phyloP scores from a whole-genome alignment of 768 basidiomycete species.

The Bullera alba region DNA sequence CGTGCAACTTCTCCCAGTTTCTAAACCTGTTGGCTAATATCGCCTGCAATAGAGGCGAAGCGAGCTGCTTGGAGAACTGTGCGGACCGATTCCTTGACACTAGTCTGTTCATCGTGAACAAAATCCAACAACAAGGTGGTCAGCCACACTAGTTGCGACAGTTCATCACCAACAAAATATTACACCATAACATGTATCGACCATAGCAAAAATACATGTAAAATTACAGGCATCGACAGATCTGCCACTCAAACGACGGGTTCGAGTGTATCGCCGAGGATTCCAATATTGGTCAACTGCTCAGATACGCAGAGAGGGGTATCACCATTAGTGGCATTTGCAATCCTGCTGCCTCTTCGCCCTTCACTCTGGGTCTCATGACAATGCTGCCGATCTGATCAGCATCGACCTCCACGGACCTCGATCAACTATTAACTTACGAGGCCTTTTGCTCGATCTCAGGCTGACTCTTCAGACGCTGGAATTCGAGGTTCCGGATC shows the following conservation, averaged over 20 bases:
- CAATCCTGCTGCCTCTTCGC: constrained; percentile 37
- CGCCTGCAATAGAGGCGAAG: constrained; percentile 52
- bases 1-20: background rate
- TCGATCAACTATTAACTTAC: constrained; percentile 18
- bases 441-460: constrained; percentile 37
- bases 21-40: background rate
- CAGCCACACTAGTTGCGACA: constrained; percentile 22
- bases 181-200: too few species aligned
- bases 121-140: constrained; percentile 48
- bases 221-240: too few species aligned
- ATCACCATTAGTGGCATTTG: constrained; percentile 43
- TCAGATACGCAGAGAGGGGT: constrained; percentile 12
- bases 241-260: too few species aligned
- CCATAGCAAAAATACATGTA: too few species aligned
- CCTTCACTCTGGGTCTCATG: constrained; percentile 34
- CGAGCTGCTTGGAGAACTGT: constrained; percentile 76
- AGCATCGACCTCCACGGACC: background rate
- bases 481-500: constrained; percentile 41
- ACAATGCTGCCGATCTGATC: constrained; percentile 39
- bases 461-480: constrained; percentile 32
- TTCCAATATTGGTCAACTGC: too few species aligned
- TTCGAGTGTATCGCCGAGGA: too few species aligned
- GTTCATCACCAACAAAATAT: too few species aligned
- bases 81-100: constrained; percentile 88
- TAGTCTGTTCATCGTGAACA: constrained; percentile 70